Conservation (phyloP, 306 rosid genomes). For the Sesbania bispinosa region DNA sequence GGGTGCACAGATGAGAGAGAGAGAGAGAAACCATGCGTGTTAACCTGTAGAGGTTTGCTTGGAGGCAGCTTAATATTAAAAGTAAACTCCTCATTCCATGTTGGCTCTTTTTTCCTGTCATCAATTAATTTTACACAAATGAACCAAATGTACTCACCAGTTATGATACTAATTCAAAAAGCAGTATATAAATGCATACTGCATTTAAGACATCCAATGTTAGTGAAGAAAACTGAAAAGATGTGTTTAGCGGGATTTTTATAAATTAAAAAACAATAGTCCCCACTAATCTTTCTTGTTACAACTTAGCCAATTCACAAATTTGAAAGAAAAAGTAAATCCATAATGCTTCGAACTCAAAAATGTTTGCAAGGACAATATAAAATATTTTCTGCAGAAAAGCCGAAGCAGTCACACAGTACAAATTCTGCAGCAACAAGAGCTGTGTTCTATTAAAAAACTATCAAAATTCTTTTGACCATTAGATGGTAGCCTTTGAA, state of each 20-base stretch:
- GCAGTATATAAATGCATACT: conserved; percentile 3
- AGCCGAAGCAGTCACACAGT: background rate
- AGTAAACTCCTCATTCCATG: conserved; percentile 85
- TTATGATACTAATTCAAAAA: conserved; percentile 6
- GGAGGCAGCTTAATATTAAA: conserved; percentile 68
- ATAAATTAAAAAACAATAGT: background rate
- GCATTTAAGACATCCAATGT: conserved; percentile 15
- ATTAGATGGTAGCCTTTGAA: background rate
- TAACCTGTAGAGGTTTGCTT: conserved; percentile 68
- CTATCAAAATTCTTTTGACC: no score
- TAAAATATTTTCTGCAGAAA: background rate
- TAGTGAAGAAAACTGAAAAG: background rate
- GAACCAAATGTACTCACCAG: background rate
- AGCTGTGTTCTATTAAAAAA: no score
- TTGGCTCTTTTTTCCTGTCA: conserved; percentile 76
- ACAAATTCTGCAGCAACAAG: background rate
- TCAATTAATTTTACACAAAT: conserved; percentile 23
- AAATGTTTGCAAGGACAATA: background rate
- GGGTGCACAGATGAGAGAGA: background rate
- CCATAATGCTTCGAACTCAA: background rate
- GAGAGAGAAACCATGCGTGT: conserved; percentile 28
- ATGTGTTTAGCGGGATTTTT: background rate
- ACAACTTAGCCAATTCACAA: conserved; percentile 6
- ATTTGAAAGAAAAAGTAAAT: conserved; percentile 10
- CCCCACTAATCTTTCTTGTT: background rate